Base-by-base conservation (phyloP, 148 eudicot genomes). In the Gaultheria prostrata region DNA sequence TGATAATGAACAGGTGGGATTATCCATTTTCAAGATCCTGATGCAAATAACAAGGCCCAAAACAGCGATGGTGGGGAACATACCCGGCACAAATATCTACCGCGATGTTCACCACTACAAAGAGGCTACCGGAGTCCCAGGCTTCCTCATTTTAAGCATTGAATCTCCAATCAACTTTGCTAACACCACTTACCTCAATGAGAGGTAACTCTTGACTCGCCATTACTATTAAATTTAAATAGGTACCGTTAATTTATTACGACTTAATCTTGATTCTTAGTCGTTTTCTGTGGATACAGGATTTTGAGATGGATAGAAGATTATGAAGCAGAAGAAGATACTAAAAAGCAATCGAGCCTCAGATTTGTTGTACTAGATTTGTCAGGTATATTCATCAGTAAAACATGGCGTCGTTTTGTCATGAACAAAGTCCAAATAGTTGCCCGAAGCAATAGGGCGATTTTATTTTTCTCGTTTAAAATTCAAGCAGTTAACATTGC, bases 91-190 rank as follows among this genome's bases (percentile, higher is more conserved):
- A 2, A 84, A 89, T 69, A 89, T 91, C 65, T 91, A 83, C 46
- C 90, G 93, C 15, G 56, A 91, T 80, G 65, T 89, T 80, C 65
- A 80, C 69, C 93, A 91, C 28, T 91, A 91, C 86, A 86, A 85
- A 43, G 91, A 91, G 77, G 91, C 91, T 15, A 82, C 83, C 11
- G 74, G 63, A 20, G 84, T 89, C 49, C 91, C 93, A 2, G 93
- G 93, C 3, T 88, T 82, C 80, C 83, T 91, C 26, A 86, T 91
- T 80, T 70, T 91, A 49, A 85, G 89, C 82, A 85, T 91, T 80
- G 91, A 91, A 72, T 85, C 93, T 86, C 90, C 93, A 8, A 89
- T 91, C 54, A 91, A 89, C 84, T 91, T 91, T 46, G 90, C 90
- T 3, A 91, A 91, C 74, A 84, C 86, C 54, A 91, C 89, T 56